These are phyloP conservation scores for Ogataea chonburiensis DNA, from an alignment of 805 yeast species.

Conservation along the genomic window DNA sequence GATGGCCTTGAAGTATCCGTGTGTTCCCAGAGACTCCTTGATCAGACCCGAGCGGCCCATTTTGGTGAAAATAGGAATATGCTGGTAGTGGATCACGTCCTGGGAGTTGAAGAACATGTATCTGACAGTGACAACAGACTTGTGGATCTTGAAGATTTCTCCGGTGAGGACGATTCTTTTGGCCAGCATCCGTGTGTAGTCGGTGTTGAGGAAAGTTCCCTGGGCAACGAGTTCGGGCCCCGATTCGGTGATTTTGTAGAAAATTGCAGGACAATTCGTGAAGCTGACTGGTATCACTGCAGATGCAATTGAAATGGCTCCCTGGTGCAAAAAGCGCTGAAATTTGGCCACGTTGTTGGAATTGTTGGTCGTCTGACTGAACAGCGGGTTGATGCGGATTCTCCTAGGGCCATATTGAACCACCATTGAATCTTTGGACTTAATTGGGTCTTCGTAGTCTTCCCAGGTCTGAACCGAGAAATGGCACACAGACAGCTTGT, in stretches of 20 bases:
- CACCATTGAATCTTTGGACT: conserved; percentile 74
- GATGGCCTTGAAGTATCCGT: conserved; percentile 95
- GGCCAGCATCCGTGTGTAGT: conserved; percentile 79
- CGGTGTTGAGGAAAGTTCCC: conserved; percentile 86
- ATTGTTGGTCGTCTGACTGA: conserved; percentile 73
- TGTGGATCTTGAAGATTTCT: conserved; percentile 93
- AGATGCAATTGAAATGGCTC: conserved; percentile 73
- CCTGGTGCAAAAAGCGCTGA: conserved; percentile 81
- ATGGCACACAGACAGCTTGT: conserved; percentile 78
- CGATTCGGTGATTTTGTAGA: conserved; percentile 59
- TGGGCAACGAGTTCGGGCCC: conserved; percentile 75
- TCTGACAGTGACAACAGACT: conserved; percentile 84
- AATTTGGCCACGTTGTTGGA: conserved; percentile 85
- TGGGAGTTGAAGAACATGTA: conserved; percentile 95
- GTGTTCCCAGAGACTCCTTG: conserved; percentile 95
- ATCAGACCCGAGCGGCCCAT: conserved; percentile 93
- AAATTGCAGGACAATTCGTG: conserved; percentile 80
- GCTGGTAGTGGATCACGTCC: conserved; percentile 86
- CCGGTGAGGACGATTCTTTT: conserved; percentile 91
- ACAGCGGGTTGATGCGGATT: conserved; percentile 75
- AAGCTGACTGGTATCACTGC: conserved; percentile 85
- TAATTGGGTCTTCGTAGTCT: conserved; percentile 80
- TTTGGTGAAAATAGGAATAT: conserved; percentile 89
- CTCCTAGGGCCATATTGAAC: conserved; percentile 95
- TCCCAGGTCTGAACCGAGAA: conserved; percentile 86